phyloP scores from a whole-genome alignment of 495 filamentous ascomycete species.

The Neurospora sp. region DNA sequence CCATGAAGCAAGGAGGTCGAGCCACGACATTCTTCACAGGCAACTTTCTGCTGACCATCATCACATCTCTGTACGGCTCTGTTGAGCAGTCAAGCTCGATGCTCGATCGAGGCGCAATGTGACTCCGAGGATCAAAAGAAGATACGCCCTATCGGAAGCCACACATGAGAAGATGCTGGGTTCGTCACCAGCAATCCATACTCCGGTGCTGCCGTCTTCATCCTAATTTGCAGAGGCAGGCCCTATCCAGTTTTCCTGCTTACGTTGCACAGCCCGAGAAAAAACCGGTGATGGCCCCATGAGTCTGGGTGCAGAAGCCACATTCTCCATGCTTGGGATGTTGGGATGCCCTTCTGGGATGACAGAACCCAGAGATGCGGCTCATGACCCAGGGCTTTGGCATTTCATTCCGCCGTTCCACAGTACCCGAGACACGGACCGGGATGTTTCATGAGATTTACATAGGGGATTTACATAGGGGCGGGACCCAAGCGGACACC shows the following conservation, averaged over 20 bases:
- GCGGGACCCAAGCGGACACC: not conserved
- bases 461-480: not conserved
- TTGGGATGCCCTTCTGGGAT: not conserved
- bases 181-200: not conserved
- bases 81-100: not conserved
- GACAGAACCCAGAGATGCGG: not conserved
- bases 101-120: not conserved
- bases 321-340: not conserved
- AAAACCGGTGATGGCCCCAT: not conserved
- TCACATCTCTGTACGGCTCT: not conserved
- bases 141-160: not conserved
- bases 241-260: not conserved
- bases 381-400: not conserved
- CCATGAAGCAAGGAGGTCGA: not conserved
- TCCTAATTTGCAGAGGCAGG: not conserved
- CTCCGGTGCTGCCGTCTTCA: not conserved
- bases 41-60: not conserved
- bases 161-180: not conserved
- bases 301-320: not conserved
- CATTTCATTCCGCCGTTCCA: not conserved
- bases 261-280: not conserved
- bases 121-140: not conserved
- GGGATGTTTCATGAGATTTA: not conserved
- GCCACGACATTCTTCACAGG: not conserved
- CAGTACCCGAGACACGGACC: not conserved